These are phyloP conservation scores for Macrophomina phaseolina DNA, from an alignment of 2,329 filamentous ascomycete species.

Conservation along the genomic window DNA sequence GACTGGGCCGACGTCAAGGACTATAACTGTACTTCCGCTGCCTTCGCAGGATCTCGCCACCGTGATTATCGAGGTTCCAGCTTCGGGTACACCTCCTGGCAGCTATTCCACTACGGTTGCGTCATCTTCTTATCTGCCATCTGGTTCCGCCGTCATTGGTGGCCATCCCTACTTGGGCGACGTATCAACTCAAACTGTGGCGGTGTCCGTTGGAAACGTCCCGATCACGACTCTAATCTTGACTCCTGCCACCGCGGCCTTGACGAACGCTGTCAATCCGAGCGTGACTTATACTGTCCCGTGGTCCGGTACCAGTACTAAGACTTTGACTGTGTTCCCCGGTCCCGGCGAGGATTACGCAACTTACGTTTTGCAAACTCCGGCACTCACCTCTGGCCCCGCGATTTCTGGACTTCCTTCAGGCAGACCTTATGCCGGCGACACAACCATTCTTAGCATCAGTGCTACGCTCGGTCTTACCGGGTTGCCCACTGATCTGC, in stretches of 20 bases:
- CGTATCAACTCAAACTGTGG: neutral
- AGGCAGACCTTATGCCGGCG: neutral
- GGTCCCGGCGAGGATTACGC: neutral
- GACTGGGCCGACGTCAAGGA: neutral
- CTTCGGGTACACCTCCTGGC: neutral
- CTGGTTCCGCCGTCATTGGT: neutral
- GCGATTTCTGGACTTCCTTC: neutral
- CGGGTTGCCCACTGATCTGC: neutral
- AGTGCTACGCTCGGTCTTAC: neutral
- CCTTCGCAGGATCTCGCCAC: neutral
- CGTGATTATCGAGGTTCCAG: neutral
- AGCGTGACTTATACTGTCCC: neutral
- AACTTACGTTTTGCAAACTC: neutral
- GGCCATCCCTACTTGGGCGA: conserved; percentile 1
- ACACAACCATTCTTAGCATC: neutral
- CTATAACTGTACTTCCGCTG: neutral
- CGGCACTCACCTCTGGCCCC: neutral
- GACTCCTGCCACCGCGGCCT: neutral
- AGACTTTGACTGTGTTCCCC: neutral
- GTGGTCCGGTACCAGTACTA: neutral
- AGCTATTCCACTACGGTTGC: no score
- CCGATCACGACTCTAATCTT: neutral
- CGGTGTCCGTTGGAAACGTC: neutral
- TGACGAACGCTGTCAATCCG: neutral
- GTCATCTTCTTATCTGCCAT: neutral